These are phyloP conservation scores for Sherardia arvensis DNA, from an alignment of 257 asterid genomes.

Conservation along the genomic window DNA sequence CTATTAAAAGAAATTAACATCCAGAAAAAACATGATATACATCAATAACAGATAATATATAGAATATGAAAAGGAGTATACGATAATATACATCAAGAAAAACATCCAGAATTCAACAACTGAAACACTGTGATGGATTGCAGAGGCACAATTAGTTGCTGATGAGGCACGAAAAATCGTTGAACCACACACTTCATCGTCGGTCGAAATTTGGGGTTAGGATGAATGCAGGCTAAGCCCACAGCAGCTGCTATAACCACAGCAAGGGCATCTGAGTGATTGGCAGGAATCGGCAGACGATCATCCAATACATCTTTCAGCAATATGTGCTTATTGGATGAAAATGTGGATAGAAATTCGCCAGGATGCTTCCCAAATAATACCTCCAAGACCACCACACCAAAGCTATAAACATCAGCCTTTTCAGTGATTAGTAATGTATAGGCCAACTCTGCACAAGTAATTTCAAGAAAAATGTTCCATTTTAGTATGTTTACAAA, in stretches of 20 bases:
- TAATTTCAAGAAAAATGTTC: too few species aligned
- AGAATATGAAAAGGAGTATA: too few species aligned
- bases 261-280: too few species aligned
- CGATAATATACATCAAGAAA: background rate
- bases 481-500: too few species aligned
- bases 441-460: background rate
- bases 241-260: background rate
- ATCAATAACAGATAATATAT: too few species aligned
- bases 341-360: background rate
- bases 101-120: too few species aligned
- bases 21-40: too few species aligned
- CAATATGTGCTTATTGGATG: background rate
- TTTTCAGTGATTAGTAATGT: background rate
- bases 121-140: background rate
- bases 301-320: background rate
- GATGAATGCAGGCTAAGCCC: background rate
- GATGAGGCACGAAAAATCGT: background rate
- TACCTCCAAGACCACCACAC: background rate
- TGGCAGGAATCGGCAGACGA: background rate
- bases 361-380: constrained; percentile 7
- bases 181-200: background rate
- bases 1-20: too few species aligned
- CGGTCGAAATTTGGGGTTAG: constrained; percentile 3
- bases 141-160: background rate
- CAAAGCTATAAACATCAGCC: constrained; percentile 4